Conservation (phyloP, 164 flowering plant genomes). For the Nymphaea thermarum region DNA sequence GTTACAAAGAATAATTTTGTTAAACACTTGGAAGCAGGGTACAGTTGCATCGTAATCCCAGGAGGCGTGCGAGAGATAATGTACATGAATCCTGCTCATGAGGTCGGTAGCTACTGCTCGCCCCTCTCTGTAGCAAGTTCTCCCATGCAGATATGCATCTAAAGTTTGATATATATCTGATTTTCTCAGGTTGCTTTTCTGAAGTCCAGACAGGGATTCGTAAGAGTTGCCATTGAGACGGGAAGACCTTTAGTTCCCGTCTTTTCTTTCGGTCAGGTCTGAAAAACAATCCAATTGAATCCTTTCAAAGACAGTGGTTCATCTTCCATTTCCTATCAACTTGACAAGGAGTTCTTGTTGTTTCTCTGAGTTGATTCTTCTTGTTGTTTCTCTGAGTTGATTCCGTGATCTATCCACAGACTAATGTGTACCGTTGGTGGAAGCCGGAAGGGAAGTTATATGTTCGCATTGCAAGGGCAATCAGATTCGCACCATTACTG, state of each 20-base stretch:
- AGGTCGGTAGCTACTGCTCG: slow-evolving; percentile 26
- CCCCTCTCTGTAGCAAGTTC: background rate
- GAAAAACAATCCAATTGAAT: background rate
- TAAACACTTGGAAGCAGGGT: slow-evolving; percentile 47
- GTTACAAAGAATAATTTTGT: slow-evolving; percentile 51
- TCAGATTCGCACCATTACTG: slow-evolving; percentile 51
- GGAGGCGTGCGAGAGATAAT: slow-evolving; percentile 73
- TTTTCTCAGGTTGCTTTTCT: slow-evolving; percentile 32
- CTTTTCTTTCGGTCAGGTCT: slow-evolving; percentile 72
- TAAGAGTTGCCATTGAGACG: slow-evolving; percentile 54
- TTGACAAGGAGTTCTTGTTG: background rate
- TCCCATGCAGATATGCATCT: background rate
- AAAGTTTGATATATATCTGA: background rate
- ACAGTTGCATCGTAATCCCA: slow-evolving; percentile 65
- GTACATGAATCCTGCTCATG: slow-evolving; percentile 48
- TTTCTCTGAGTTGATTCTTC: background rate
- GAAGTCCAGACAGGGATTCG: slow-evolving; percentile 57
- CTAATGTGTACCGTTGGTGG: slow-evolving; percentile 67
- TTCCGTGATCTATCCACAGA: slow-evolving; percentile 16
- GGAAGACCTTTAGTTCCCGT: slow-evolving; percentile 66
- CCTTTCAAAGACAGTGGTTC: background rate
- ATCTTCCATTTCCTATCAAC: too few species aligned
- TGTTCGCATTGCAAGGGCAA: slow-evolving; percentile 37
- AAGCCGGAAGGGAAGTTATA: slow-evolving; percentile 44
- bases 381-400: background rate